Evolutionary conservation across 352 stramenopile species (phyloP), one percentile per base, ranked within the genome.

Genomic region (Globisporangium spiculum): DNA sequence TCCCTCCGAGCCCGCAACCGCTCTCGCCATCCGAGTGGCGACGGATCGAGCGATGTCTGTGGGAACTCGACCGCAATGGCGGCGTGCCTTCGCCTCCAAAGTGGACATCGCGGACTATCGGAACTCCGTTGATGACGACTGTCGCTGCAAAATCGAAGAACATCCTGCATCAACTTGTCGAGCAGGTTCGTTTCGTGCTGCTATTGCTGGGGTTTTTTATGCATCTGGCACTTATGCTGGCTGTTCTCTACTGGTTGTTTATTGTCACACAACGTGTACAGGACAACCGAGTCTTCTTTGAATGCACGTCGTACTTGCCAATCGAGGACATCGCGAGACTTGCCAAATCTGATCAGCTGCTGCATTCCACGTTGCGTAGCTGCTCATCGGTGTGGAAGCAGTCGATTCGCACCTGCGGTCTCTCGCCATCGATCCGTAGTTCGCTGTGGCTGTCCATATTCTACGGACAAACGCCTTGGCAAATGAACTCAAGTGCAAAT

Each of bases 311-410:
- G 12, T 86, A 75, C 63, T 61, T 88, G 34, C 58, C 68, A 18
- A 60, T 86, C 34, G 77, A 86, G 69, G 80, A 87, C n/a, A 75
- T 88, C 27, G 79, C 68, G 0, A 66, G 54, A 1, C 50, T 90
- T 9, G 71, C 73, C 4, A 86, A 80, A 60, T 72, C 79, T 14
- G 72, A 68, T 27, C 70, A 27, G 3, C 1, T 30, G 7, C 16
- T 76, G 41, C 68, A 75, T 55, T 1, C n/a, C 0, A 69, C 62
- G 0, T 54, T 82, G 1, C 41, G 48, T 1, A 65, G 73, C 18
- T 86, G 73, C 38, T 71, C 85, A n/a, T 75, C 87, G 0, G 66
- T 89, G 2, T 94, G 87, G 87, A 92, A 92, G 60, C 88, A 86
- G 55, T 84, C 76, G 41, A 89, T 94, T 61, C 78, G 87, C 10